Evolutionary conservation across 345 rosid genomes (phyloP), one percentile per base, ranked within the genome.

Genomic region (Ricinus communis): DNA sequence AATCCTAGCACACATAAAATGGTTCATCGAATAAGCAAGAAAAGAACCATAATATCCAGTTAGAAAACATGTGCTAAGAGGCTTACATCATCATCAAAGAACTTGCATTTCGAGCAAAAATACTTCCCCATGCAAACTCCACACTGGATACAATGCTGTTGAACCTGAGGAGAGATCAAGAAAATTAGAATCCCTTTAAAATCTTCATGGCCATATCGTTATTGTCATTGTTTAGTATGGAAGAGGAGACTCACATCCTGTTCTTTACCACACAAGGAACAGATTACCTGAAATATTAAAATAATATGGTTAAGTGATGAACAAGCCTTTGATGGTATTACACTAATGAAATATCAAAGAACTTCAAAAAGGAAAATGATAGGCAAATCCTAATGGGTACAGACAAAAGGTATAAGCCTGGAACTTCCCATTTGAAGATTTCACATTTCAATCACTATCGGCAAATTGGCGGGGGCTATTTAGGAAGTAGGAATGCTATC

Each of bases 81-180:
- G 65, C 72, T 73, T 75, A 88, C 97, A 79, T 91, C 92, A 80
- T 88, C 93, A 31, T 88, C 90, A 0, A 85, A 87, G 73, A 88
- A 85, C 55, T 87, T 91, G 88, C 97, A 91, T 47, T 75, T 78
- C 1, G 81, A 50, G 76, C 97, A 91, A 50, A 84, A 90, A 74
- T 88, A 90, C 66, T 84, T 83, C 63, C 96, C 93, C 93, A 91
- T 84, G 70, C 90, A 84, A 65, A 82, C 89, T 49, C 94, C 89
- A 74, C 97, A 91, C 3, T 69, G 59, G 14, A 73, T 61, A 77
- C 94, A 91, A 56, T 77, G 50, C 59, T 88, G 91, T 45, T 79
- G 88, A 66, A 87, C 87, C 94, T 88, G 81, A 1, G 15, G 50
- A 36, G 51, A 16, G 19, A 68, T 38, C 31, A 70, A 24, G 62